Base-by-base conservation (phyloP, 371 early-diverging fungal species). In the Caulochytrium protostelioides region DNA sequence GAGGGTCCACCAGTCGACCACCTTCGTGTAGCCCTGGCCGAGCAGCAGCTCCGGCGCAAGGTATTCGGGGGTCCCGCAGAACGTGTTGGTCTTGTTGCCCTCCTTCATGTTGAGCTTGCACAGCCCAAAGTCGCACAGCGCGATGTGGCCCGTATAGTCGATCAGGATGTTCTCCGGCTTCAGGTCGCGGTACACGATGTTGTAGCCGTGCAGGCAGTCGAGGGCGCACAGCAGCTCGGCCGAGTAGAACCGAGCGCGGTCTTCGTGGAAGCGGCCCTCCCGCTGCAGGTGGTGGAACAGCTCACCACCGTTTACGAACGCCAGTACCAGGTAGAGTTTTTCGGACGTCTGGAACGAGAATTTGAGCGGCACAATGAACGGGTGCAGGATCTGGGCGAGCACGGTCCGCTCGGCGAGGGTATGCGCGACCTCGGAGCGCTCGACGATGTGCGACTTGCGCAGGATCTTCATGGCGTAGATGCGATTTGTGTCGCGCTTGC, bases 241-340 rank as follows among this genome's bases (percentile, higher is more conserved):
- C 6, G 82, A 68, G 55, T 85, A 84, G 47, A 84, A 76, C 42
- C 65, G 67, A 12, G 85, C 76, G 24, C 72, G 61, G 13, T 72
- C 59, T 50, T 78, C 76, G 1, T 61, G 48, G 47, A 87, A 82
- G 63, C 72, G 66, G 7, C 57, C 57, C 37, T 66, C 55, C 26
- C 52, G 51, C 32, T 73, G 77, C 58, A 98, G 63, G 52, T 89
- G 91, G 37, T 75, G 75, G 50, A 97, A 97, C 35, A 98, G 55
- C 63, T 98, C 99, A n/a, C 99, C 99, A 32, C 99, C 99, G 12
- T 79, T 76, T 23, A 90, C 86, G 66, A 86, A 98, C 41, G 91
- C 90, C 54, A 97, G 62, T 20, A 92, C 81, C 50, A 98, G 57
- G 47, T 86, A 92, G 18, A 97, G 64, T 34, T 83, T 59, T 19